phyloP scores from a whole-genome alignment of 148 eudicot genomes.

The Heliosperma pusillum region DNA sequence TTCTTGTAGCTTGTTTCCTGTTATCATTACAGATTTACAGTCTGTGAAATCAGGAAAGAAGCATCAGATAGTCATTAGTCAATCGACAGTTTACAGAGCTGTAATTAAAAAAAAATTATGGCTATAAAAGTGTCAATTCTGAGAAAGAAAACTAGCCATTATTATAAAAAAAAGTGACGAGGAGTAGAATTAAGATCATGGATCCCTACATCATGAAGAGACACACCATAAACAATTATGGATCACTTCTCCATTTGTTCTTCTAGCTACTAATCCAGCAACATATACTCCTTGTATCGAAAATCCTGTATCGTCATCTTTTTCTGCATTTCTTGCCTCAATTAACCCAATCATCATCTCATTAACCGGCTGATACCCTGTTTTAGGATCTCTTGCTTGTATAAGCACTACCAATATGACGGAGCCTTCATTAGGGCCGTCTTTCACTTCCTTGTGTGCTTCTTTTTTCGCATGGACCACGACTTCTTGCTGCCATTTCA shows the following conservation, averaged over 20 bases:
- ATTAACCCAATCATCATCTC: slow-evolving; percentile 30
- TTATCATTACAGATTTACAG: too few relatives aligned
- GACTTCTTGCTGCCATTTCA: slow-evolving; percentile 16
- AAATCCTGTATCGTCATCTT: slow-evolving; percentile 16
- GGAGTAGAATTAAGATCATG: too few relatives aligned
- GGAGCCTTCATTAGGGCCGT: neutral
- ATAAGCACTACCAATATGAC: slow-evolving; percentile 24
- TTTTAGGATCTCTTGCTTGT: slow-evolving; percentile 22
- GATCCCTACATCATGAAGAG: slow-evolving; percentile 3
- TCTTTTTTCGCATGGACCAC: neutral
- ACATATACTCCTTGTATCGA: slow-evolving; percentile 18
- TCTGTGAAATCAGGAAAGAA: too few relatives aligned
- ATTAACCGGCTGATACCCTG: slow-evolving; percentile 13
- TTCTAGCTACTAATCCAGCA: slow-evolving; percentile 27
- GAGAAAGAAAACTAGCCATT: too few relatives aligned
- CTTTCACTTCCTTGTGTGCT: neutral
- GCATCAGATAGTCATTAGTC: too few relatives aligned
- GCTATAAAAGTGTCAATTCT: too few relatives aligned
- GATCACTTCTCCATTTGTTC: slow-evolving; percentile 20
- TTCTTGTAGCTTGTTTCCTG: too few relatives aligned
- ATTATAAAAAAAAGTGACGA: too few relatives aligned
- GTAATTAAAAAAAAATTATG: too few relatives aligned
- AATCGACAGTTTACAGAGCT: too few relatives aligned
- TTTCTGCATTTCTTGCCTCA: slow-evolving; percentile 5
- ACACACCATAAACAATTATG: slow-evolving; percentile 27